A percentile compares a stretch with the other conserved stretches of the same genome.
Evolutionary conservation across 805 yeast species (phyloP).

Genomic region (Barnettozyma vustinii): DNA sequence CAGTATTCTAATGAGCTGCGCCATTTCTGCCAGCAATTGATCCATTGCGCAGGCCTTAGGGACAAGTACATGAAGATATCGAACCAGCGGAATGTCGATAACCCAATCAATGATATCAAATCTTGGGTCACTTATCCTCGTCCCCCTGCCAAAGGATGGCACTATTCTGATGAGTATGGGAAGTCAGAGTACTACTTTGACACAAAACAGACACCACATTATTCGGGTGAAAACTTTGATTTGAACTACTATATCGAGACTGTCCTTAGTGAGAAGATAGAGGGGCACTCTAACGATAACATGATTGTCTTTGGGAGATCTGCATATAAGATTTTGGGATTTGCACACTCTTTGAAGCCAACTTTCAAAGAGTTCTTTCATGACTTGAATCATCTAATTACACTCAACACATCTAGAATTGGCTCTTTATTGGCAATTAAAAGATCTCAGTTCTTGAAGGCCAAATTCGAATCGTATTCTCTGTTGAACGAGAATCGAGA

Average conservation of each 20-base stretch:
- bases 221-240: slow-evolving; percentile 33
- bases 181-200: slow-evolving; percentile 23
- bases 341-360: slow-evolving; percentile 16
- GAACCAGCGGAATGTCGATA: slow-evolving; percentile 57
- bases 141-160: slow-evolving; percentile 47
- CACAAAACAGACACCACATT: slow-evolving; percentile 21
- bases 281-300: not conserved
- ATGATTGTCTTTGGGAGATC: not conserved
- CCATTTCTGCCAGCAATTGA: slow-evolving; percentile 14
- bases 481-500: slow-evolving; percentile 31
- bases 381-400: slow-evolving; percentile 26
- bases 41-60: slow-evolving; percentile 42
- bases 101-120: slow-evolving; percentile 57
- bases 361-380: slow-evolving; percentile 26
- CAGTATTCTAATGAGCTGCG: slow-evolving; percentile 12
- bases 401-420: slow-evolving; percentile 10
- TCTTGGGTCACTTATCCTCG: slow-evolving; percentile 82
- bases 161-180: slow-evolving; percentile 29
- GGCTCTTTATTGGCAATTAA: slow-evolving; percentile 20
- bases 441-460: slow-evolving; percentile 27
- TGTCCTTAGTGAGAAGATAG: slow-evolving; percentile 8
- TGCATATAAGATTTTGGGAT: slow-evolving; percentile 1
- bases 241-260: slow-evolving; percentile 24
- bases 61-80: slow-evolving; percentile 61
- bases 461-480: slow-evolving; percentile 32